Conservation (phyloP, 805 yeast genomes). For the Diddensiella santjacobensis region DNA sequence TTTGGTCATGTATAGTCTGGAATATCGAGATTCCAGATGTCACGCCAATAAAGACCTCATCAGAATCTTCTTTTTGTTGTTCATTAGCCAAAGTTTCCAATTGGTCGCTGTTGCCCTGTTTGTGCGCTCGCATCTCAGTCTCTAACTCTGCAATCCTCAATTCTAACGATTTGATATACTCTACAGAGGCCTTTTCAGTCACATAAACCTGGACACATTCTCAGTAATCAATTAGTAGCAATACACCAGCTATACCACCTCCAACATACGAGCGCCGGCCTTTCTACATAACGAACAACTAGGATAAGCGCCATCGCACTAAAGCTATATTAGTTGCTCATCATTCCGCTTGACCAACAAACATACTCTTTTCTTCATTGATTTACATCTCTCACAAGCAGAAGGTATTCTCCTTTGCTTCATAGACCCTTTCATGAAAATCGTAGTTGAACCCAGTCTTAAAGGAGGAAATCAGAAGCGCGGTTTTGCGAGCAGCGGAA, state of each 20-base stretch:
- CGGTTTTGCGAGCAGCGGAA: too few species aligned
- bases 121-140: background rate
- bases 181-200: background rate
- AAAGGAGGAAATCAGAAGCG: too few species aligned
- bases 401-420: slow-evolving; percentile 13
- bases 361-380: slow-evolving; percentile 15
- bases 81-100: background rate
- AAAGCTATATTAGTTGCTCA: too few species aligned
- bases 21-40: slow-evolving; percentile 16
- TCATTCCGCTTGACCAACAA: too few species aligned
- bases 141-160: background rate
- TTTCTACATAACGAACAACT: slow-evolving; percentile 7
- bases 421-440: background rate
- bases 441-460: too few species aligned
- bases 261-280: slow-evolving; percentile 7
- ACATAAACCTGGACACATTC: background rate
- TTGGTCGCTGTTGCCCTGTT: slow-evolving; percentile 1
- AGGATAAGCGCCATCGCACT: slow-evolving; percentile 7
- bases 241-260: background rate
- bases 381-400: slow-evolving; percentile 16
- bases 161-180: background rate
- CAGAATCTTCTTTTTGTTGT: slow-evolving; percentile 3
- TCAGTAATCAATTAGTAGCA: background rate
- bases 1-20: slow-evolving; percentile 14
- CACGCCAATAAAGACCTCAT: slow-evolving; percentile 8